These are phyloP conservation scores for Ophiostoma australiae DNA, from an alignment of 2,329 filamentous ascomycete species.

Conservation along the genomic window DNA sequence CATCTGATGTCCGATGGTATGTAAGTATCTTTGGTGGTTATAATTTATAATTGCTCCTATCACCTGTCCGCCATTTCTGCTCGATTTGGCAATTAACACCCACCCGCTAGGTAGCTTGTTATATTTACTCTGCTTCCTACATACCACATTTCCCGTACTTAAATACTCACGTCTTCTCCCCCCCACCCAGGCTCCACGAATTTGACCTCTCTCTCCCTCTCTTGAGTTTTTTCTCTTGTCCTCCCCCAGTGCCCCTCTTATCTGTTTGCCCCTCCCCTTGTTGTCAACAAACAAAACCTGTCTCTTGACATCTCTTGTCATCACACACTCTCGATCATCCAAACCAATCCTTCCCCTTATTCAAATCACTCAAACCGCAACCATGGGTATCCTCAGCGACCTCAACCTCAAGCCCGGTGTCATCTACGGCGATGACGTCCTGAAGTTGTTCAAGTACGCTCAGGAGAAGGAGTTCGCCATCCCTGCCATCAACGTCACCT, in stretches of 20 bases:
- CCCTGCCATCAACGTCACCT: conserved; percentile 89
- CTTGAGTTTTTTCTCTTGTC: conserved; percentile 20
- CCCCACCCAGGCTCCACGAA: conserved; percentile 20
- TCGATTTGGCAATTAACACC: conserved; percentile 14
- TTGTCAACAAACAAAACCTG: conserved; percentile 20
- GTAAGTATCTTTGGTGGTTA: too few relatives aligned
- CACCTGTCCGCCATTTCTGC: not conserved
- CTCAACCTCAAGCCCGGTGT: conserved; percentile 51
- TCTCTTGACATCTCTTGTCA: conserved; percentile 4
- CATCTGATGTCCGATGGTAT: not conserved
- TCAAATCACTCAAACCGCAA: conserved; percentile 22
- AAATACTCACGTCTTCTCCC: conserved; percentile 15
- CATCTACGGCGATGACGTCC: conserved; percentile 52
- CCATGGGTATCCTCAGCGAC: conserved; percentile 36
- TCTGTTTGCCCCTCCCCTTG: conserved; percentile 20
- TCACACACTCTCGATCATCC: not conserved
- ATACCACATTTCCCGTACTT: conserved; percentile 1
- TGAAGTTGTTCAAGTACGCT: conserved; percentile 78
- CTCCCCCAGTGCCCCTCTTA: conserved; percentile 23
- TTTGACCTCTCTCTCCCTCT: conserved; percentile 15
- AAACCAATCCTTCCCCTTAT: not conserved
- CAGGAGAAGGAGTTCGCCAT: conserved; percentile 85
- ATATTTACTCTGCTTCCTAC: not conserved
- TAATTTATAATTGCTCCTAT: not conserved
- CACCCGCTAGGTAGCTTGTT: not conserved